Evolutionary conservation across 176 grass and related monocot genomes (phyloP), one percentile per base, ranked within the genome.

Genomic region (Saccharum officinarum): DNA sequence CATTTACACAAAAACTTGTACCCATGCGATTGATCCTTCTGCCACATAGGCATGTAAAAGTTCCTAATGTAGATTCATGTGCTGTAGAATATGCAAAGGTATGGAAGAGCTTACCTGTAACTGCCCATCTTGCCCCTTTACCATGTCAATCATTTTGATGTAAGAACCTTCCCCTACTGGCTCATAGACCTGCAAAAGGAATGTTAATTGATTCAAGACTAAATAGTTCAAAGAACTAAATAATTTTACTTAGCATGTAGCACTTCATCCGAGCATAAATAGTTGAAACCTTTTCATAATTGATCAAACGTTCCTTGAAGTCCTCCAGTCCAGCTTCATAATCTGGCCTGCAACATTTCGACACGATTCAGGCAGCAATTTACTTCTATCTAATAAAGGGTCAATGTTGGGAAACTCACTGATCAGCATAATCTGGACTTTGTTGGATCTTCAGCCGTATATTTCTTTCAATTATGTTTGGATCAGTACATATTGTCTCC

Each of bases 111-210:
- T 92, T 87, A 98, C 97, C 87, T 98, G 97, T 57, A 98, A 75
- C 88, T 98, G 97, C 39, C 97, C 93, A 46, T 88, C 90, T 76
- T 95, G 86, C 65, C 97, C 97, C 81, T 85, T 96, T 83, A 91
- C 88, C 93, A 96, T 98, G 85, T 98, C 97, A 76, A 98, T 98
- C 93, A 98, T 98, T 98, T 98, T 98, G 69, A 98, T 96, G 77
- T 98, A 98, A 42, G 97, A 98, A 39, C 97, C 97, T 87, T 98
- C 97, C 46, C 92, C 80, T 34, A 98, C 97, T 60, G 93, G 91
- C 78, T 98, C 93, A 5, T 98, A 98, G 15, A 88, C 93, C 97
- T 98, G 66, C 42, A 88, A 26, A 46, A 85, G 68, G 17, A 70
- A 80, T 74, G 26, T 39, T 30, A 49, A 37, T 63, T 82, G 44